These are phyloP conservation scores for Hortiboletus rubellus DNA, from an alignment of 1,284 basidiomycete genomes.

Conservation along the genomic window DNA sequence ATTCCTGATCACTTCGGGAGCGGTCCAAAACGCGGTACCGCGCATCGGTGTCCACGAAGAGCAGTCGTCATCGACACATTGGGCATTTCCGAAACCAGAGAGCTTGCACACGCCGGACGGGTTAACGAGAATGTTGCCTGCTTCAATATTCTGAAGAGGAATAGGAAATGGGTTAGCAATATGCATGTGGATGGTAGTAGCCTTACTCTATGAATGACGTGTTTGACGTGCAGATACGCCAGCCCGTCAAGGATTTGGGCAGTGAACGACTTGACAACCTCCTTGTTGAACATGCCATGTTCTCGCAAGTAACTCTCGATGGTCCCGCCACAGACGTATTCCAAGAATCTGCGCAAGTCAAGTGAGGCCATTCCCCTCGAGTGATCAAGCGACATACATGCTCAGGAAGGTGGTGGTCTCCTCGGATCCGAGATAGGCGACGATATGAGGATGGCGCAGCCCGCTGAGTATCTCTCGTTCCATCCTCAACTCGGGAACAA, in stretches of 20 bases:
- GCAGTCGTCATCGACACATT: constrained; percentile 79
- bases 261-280: too few species aligned
- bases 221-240: too few species aligned
- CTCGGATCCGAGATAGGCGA: constrained; percentile 94
- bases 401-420: constrained; percentile 85
- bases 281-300: too few species aligned
- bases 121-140: constrained; percentile 95
- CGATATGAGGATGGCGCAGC: constrained; percentile 93
- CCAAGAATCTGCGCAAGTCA: constrained; percentile 72
- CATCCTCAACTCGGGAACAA: constrained; percentile 81
- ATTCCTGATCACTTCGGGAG: constrained; percentile 87
- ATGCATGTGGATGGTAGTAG: too few species aligned
- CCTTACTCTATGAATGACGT: too few species aligned
- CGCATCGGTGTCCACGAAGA: constrained; percentile 84
- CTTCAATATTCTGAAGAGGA: constrained; percentile 78
- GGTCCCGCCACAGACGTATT: constrained; percentile 95
- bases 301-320: constrained; percentile 63
- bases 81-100: constrained; percentile 95
- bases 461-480: constrained; percentile 94
- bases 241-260: too few species aligned
- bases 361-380: not conserved
- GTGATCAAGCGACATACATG: constrained; percentile 60
- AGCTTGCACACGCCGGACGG: constrained; percentile 94
- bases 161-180: not conserved
- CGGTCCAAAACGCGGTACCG: constrained; percentile 92